phyloP scores from a whole-genome alignment of 2,329 filamentous ascomycete genomes.

The Talaromyces sp. region DNA sequence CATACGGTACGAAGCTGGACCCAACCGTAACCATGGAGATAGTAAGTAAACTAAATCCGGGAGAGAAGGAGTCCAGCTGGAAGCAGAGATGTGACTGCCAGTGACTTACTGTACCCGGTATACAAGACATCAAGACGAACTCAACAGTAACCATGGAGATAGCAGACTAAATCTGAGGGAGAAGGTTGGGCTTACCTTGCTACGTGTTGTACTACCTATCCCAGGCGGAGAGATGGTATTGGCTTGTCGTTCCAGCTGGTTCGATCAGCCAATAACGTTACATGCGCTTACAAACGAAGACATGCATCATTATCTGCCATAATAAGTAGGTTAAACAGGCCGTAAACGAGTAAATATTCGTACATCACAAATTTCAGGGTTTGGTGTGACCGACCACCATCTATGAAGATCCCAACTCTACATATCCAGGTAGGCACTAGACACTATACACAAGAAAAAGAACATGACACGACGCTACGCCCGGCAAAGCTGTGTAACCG shows the following conservation, averaged over 20 bases:
- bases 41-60: not conserved
- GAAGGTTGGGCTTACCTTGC: not conserved
- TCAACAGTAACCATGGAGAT: not conserved
- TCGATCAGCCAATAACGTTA: not conserved
- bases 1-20: not conserved
- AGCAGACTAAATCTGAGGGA: not conserved
- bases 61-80: not conserved
- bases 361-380: not conserved
- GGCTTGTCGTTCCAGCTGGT: not conserved
- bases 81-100: not conserved
- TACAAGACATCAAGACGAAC: not conserved
- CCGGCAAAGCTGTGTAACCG: not conserved
- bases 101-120: not conserved
- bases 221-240: not conserved
- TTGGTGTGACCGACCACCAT: not conserved
- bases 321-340: not conserved
- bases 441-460: not conserved
- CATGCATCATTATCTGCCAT: not conserved
- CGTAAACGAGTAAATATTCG: not conserved
- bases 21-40: not conserved
- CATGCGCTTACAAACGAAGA: not conserved
- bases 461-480: not conserved
- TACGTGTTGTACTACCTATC: not conserved
- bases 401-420: not conserved
- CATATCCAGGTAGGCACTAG: not conserved